Base-by-base conservation (phyloP, 2,329 filamentous ascomycete species). In the Coniochaeta sp. region DNA sequence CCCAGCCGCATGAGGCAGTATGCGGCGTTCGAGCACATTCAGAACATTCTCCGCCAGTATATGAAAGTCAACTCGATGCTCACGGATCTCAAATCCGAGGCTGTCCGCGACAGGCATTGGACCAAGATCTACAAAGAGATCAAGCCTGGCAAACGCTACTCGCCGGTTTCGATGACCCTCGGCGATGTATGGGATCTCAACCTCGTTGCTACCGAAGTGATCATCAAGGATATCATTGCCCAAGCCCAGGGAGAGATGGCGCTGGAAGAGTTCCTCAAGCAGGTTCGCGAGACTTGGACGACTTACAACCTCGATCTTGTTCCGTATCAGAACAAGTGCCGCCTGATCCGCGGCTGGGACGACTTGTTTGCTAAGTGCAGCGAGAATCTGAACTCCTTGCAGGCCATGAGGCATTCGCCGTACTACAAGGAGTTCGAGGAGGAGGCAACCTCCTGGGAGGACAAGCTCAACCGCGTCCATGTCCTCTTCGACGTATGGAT, bases 381-480 rank as follows among this genome's bases (percentile, higher is more conserved):
- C 64, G 94, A 99, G 67, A 95, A 99, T 62, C 72, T 99, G 52
- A 97, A 96, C 71, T 97, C 94, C 6, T 75, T 99, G 47, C 94
- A 97, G 69, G 94, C 94, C 22, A 99, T 99, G 95, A 87, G 90
- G 65, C 92, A 99, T 68, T 99, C 94, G 5, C 94, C 94, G 0
- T 99, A 99, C 70, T 99, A 96, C 78, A 97, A 96, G 68, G 92
- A 97, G 62, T 99, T 99, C 56, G 94, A 99, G 66, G 94, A 99
- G 62, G 94, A 99, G 61, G 95, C 95, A 6, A 87, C 91, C 1
- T 82, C 87, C 1, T 99, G 94, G 94, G 95, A 99, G 70, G 95
- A 99, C 71, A 96, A 95, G 67, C 79, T 99, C 24, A 99, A 97
- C 67, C 85, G 94, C 45, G 91, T 99, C 2, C 94, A 99, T 65